These are phyloP conservation scores for Fusarium falciforme DNA, from an alignment of 2,329 filamentous ascomycete species.

Conservation along the genomic window DNA sequence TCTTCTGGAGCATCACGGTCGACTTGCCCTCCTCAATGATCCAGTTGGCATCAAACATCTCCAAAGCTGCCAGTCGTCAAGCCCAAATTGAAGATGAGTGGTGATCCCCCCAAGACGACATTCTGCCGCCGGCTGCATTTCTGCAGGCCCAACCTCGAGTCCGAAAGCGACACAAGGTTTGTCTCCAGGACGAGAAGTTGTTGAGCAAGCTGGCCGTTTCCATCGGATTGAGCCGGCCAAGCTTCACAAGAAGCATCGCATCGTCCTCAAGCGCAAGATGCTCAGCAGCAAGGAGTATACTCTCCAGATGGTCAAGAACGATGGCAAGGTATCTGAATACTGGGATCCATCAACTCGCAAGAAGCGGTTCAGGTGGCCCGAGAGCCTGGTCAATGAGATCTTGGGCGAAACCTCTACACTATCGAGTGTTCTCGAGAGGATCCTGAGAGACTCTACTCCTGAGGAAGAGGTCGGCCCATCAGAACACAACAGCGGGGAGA, in stretches of 20 bases:
- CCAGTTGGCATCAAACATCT: background rate
- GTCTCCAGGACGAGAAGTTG: background rate
- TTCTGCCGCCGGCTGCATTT: background rate
- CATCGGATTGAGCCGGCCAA: background rate
- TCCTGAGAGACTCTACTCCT: background rate
- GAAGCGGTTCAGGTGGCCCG: background rate
- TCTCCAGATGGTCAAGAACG: background rate
- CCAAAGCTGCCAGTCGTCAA: background rate
- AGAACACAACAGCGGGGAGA: background rate
- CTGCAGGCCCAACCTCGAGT: background rate
- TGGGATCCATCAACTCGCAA: background rate
- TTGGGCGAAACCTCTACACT: background rate
- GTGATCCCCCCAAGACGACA: background rate
- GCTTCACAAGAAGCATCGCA: background rate
- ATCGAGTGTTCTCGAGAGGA: background rate
- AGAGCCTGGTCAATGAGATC: background rate
- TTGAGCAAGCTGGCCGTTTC: background rate
- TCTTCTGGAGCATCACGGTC: too few relatives aligned
- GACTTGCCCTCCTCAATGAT: too few relatives aligned
- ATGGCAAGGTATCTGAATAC: background rate
- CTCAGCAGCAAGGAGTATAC: background rate
- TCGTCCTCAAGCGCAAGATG: background rate
- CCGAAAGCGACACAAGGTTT: background rate
- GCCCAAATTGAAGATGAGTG: background rate
- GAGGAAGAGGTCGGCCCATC: background rate